A percentile compares a stretch with the other conserved stretches of the same genome.
Conservation (phyloP, 331 rosid genomes). For the Erythrophleum ivorense region DNA sequence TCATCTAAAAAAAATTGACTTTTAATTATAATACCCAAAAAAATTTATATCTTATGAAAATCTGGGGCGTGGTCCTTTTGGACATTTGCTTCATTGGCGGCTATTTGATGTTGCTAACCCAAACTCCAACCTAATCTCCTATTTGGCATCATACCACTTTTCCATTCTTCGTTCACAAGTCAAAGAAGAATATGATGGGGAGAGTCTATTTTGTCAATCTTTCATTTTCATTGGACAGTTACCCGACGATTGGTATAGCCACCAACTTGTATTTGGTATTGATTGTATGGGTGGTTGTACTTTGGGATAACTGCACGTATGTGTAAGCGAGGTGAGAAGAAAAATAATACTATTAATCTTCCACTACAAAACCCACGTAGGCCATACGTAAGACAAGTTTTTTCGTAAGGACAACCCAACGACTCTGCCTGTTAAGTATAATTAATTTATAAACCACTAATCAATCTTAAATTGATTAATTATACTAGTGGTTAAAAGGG, state of each 20-base stretch:
- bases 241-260: neutral
- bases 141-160: slow-evolving; percentile 4
- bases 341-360: neutral
- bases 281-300: no score
- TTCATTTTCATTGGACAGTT: no score
- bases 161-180: slow-evolving; percentile 23
- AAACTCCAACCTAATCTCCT: slow-evolving; percentile 10
- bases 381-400: no score
- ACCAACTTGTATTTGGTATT: neutral
- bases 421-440: no score
- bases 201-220: neutral
- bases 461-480: neutral
- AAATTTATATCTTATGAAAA: no score
- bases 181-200: neutral
- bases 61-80: neutral
- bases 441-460: no score
- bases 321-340: neutral
- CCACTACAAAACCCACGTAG: no score
- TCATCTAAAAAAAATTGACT: no score
- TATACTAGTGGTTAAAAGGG: no score
- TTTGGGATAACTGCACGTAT: no score
- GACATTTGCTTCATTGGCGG: slow-evolving; percentile 1
- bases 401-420: no score
- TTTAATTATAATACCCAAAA: no score
- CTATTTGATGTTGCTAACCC: neutral